phyloP scores from a whole-genome alignment of 768 basidiomycete species.

The Phylloporus scabripes region DNA sequence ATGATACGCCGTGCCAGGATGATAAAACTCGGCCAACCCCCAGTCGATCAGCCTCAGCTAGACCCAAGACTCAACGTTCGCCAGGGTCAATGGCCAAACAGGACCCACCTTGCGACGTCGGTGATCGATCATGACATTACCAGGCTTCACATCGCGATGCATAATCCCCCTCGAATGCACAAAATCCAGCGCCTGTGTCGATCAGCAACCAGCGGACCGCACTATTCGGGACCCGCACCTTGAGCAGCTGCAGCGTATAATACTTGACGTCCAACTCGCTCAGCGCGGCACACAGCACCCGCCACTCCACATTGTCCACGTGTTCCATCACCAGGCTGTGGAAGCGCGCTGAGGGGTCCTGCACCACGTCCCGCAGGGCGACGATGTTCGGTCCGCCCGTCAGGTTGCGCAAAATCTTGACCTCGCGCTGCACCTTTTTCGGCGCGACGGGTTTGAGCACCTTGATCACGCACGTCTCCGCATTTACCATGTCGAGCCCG shows the following conservation, averaged over 20 bases:
- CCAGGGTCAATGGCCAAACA: neutral
- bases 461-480: conserved; percentile 58
- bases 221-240: conserved; percentile 25
- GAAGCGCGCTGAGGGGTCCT: conserved; percentile 56
- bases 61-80: neutral
- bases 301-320: conserved; percentile 66
- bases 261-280: conserved; percentile 62
- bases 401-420: conserved; percentile 66
- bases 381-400: conserved; percentile 70
- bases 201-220: too few species aligned
- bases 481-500: conserved; percentile 51
- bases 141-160: conserved; percentile 64
- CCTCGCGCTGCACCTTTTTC: conserved; percentile 70
- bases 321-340: conserved; percentile 66
- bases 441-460: conserved; percentile 63
- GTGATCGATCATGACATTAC: conserved; percentile 73
- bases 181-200: conserved; percentile 52
- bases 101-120: conserved; percentile 48
- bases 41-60: conserved; percentile 64
- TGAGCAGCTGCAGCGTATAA: conserved; percentile 63
- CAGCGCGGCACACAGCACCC: conserved; percentile 49
- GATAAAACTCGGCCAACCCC: conserved; percentile 76
- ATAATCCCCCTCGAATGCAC: conserved; percentile 69
- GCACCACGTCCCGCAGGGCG: conserved; percentile 59
- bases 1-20: conserved; percentile 63